Conservation (phyloP, 192 early-diverging fungal genomes). For the Ambispora gerdemannii region DNA sequence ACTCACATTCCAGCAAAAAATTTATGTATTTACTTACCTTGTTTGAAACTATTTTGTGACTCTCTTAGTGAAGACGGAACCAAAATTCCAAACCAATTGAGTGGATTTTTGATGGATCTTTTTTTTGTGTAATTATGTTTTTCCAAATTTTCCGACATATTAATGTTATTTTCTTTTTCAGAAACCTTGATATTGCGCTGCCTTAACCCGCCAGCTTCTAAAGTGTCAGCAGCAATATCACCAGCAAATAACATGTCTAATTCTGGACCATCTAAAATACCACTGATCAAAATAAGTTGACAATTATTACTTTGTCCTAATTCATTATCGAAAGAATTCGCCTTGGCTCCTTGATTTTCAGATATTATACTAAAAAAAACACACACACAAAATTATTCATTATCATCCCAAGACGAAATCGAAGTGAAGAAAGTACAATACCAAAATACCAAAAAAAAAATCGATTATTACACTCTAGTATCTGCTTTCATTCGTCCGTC, state of each 20-base stretch:
- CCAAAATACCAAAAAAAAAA: no score
- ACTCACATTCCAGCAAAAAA: background rate
- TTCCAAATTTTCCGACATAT: background rate
- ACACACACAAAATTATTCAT: background rate
- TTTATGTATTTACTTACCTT: slow-evolving; percentile 26
- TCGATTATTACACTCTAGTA: slow-evolving; percentile 36
- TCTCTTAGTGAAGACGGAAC: slow-evolving; percentile 41
- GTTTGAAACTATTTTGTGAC: slow-evolving; percentile 39
- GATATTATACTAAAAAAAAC: background rate
- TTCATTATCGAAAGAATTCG: background rate
- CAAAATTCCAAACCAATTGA: slow-evolving; percentile 49
- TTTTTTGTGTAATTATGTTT: background rate
- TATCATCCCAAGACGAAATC: background rate
- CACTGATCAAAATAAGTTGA: slow-evolving; percentile 3
- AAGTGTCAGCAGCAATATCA: background rate
- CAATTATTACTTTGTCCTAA: background rate
- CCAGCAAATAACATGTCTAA: background rate
- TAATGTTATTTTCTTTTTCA: background rate
- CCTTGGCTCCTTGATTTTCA: background rate
- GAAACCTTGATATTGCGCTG: slow-evolving; percentile 6
- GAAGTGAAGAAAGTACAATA: background rate
- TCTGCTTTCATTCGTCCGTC: slow-evolving; percentile 46
- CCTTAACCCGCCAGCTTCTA: background rate
- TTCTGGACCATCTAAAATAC: background rate
- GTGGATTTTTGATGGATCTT: slow-evolving; percentile 31